Evolutionary conservation across 2,329 filamentous ascomycete species (phyloP), one percentile per base, ranked within the genome.

Genomic region (Lizonia empirigonia): DNA sequence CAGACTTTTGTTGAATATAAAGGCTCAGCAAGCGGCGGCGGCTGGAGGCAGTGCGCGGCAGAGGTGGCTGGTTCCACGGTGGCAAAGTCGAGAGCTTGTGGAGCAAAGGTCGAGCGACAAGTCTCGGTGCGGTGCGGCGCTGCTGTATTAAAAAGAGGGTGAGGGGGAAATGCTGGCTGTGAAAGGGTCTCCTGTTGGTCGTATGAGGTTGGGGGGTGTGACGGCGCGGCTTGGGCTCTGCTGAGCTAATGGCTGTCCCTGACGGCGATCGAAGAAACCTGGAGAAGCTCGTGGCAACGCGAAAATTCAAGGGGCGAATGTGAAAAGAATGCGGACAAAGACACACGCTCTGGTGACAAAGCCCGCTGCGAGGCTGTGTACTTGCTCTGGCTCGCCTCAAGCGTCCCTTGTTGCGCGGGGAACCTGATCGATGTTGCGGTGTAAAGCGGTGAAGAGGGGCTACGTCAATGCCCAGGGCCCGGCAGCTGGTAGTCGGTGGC

Each of bases 31-130:
- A 37, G 50, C 41, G 53, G 51, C 49, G 56, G 62, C 59, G 59
- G 62, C 61, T n/a, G n/a, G n/a, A n/a, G 59, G 53, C 56, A 52
- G 54, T 59, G 58, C 59, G 61, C 48, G 62, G 62, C 53, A 53
- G 52, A 55, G 51, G 41, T 36, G 44, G 44, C 44, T 49, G 55
- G 52, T 56, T 49, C 54, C 23, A 27, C 27, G 19, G 53, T 40
- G 51, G 51, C 53, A 55, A 52, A 42, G 26, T 38, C 10, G 23
- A 37, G 30, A 30, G 30, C 10, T 20, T 23, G 41, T 24, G 42
- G 12, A 47, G 49, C 38, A 33, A 52, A 47, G 19, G 49, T 47
- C 27, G 33, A 42, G 37, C 33, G 37, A 39, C 32, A 23, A 10
- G 44, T 24, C 10, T 27, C 12, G 22, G 30, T 10, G 5, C 24